Evolutionary conservation across 2,329 filamentous ascomycete species (phyloP), one percentile per base, ranked within the genome.

Genomic region (Geosmithia flava): DNA sequence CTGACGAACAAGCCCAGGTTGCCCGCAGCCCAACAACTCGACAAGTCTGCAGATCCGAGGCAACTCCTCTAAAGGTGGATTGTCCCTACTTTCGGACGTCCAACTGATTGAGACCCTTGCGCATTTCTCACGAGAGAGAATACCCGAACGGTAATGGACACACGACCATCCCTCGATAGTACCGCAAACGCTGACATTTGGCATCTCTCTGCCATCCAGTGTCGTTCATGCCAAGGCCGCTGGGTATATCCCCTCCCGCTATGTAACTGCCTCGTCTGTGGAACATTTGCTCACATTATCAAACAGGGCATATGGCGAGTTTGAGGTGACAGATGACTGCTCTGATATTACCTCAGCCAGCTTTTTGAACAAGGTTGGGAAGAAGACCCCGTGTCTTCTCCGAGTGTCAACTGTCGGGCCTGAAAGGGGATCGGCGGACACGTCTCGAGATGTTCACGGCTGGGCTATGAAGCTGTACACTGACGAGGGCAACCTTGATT

Each of bases 321-420:
- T 82, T 52, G 76, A 81, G 58, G 71, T 75, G n/a, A 80, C 75
- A 1, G 51, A 62, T 20, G 78, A 82, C 53, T 67, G 79, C 48
- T 70, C 73, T 2, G 69, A 81, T 53, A 57, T 80, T 47, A 80
- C 74, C 1, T 67, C 63, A 1, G 75, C 77, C 23, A 68, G 70
- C 42, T 76, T 81, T 53, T 63, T 82, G 11, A 71, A 60, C 45
- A 61, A 61, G 2, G 58, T 75, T 19, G 77, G 76, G 7, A 79
- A 75, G 55, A 77, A 75, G 58, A 65, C 61, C 47, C 66, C 78
- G 0, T 66, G 78, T 4, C 83, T 85, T 48, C 66, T 79, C 10
- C 78, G 83, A 19, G 83, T 87, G 59, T 86, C 81, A 0, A 87
- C 82, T 7, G 83, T 87, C 13, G 78, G 80, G n/a, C 80, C 80